phyloP scores from a whole-genome alignment of 2,329 filamentous ascomycete genomes.

The Penicillium olsonii region DNA sequence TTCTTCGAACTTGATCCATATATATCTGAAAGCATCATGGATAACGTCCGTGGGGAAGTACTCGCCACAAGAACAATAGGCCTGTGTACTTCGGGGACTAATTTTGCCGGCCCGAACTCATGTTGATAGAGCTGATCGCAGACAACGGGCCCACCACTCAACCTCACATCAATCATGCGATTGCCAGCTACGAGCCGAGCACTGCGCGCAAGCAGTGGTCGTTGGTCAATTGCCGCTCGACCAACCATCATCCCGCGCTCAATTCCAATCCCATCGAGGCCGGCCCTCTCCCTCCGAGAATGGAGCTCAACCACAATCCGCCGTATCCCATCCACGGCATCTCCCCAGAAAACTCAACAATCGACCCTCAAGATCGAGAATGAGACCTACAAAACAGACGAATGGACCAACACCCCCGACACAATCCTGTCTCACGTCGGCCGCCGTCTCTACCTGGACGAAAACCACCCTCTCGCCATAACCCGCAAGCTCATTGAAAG shows the following conservation, averaged over 20 bases:
- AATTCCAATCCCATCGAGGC: constrained; percentile 15
- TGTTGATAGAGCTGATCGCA: constrained; percentile 17
- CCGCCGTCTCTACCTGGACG: constrained; percentile 82
- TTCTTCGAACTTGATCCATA: no score
- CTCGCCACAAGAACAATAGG: no score
- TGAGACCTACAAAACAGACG: constrained; percentile 66
- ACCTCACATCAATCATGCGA: constrained; percentile 32
- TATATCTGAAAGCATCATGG: no score
- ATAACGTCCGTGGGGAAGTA: no score
- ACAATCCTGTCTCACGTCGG: constrained; percentile 74
- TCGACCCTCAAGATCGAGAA: constrained; percentile 60
- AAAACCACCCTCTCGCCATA: constrained; percentile 85
- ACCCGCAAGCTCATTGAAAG: constrained; percentile 92
- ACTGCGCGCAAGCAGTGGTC: constrained; percentile 37
- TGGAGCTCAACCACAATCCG: constrained; percentile 38
- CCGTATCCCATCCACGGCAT: constrained; percentile 13
- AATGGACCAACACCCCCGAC: constrained; percentile 80
- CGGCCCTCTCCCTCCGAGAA: constrained; percentile 20
- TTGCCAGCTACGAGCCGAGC: constrained; percentile 42
- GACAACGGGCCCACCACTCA: background rate
- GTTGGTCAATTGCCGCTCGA: constrained; percentile 34
- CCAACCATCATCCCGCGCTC: constrained; percentile 24
- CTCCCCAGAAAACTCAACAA: constrained; percentile 5
- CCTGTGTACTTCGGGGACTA: constrained; percentile 25
- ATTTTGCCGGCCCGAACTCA: constrained; percentile 26